Evolutionary conservation across 768 basidiomycete genomes (phyloP), one percentile per base, ranked within the genome.

Genomic region (Naganishia randhawae): DNA sequence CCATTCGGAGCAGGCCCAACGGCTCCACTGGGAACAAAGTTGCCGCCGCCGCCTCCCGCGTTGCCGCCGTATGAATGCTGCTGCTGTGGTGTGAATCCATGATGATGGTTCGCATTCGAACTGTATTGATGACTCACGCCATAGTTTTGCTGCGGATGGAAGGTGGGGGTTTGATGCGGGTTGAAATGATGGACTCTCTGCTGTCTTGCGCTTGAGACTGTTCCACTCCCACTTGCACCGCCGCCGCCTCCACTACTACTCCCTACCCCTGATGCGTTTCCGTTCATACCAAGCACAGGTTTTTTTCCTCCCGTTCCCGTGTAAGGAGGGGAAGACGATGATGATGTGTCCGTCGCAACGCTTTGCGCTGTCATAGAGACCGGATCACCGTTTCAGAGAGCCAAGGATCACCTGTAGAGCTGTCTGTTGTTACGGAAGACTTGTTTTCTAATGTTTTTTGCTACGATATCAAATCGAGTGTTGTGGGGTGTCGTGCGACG

Each of bases 101-200:
- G 57, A 61, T 61, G 57, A 7, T 55, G 54, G 17, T 55, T 31
- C 35, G 14, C 31, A 32, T 55, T 31, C 31, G n/a, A 11, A 11
- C 22, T 39, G 22, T 39, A 39, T n/a, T 39, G 45, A 48, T 48
- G 22, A 14, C 29, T 39, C 19, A 16, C 25, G 1, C 39, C 37
- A 39, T 61, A 61, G 27, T 61, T 61, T 39, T 61, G 57, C 33
- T 61, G 57, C 57, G 57, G 57, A 29, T 61, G 37, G 41, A 61
- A 61, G 1, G 57, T 41, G 22, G 37, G 57, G n/a, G 57, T 42
- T 6, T 61, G 57, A 19, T 61, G 37, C 22, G 57, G 57, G 29
- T 61, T 61, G 17, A 8, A 61, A 27, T 42, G 57, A 61, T 61
- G 57, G 17, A n/a, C 14, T 29, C 51, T 37, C 22, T 41, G 57